Conservation (phyloP, 768 basidiomycete genomes). For the Boletellus ananas region DNA sequence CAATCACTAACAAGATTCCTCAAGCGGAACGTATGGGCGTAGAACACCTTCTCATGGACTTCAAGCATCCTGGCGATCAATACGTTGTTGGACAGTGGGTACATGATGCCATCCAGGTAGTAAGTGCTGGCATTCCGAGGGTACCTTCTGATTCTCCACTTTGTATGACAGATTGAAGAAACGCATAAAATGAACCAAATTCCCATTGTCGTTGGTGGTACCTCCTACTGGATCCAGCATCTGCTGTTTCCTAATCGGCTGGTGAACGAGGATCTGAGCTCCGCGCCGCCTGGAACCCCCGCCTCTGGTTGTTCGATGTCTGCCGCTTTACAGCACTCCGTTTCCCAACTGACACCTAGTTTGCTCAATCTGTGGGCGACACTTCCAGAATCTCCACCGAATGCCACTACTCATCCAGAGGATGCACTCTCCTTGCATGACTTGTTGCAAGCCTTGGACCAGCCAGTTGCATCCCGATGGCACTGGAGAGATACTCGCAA, state of each 20-base stretch:
- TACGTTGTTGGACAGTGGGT: constrained; percentile 89
- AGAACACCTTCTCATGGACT: constrained; percentile 85
- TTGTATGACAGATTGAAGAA: constrained; percentile 59
- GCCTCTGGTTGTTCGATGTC: constrained; percentile 23
- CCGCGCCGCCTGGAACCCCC: constrained; percentile 1
- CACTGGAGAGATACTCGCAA: constrained; percentile 96
- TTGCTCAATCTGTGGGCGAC: constrained; percentile 48
- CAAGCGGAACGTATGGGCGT: constrained; percentile 71
- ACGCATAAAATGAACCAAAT: constrained; percentile 59
- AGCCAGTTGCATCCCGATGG: constrained; percentile 74
- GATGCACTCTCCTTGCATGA: constrained; percentile 60
- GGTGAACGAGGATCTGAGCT: constrained; percentile 25
- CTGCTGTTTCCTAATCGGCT: constrained; percentile 84
- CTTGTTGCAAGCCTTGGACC: constrained; percentile 69
- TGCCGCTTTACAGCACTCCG: constrained; percentile 36
- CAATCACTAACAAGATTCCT: constrained; percentile 93
- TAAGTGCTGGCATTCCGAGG: constrained; percentile 37
- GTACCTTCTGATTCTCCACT: background rate
- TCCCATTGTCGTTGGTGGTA: constrained; percentile 93
- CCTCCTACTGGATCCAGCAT: constrained; percentile 97
- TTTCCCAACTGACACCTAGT: constrained; percentile 45
- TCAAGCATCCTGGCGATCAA: constrained; percentile 83
- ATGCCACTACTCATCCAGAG: constrained; percentile 51
- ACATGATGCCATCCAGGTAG: constrained; percentile 70
- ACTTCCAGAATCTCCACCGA: constrained; percentile 59